Base-by-base conservation (phyloP, 1,139 yeast genomes). In the Entelexis sorbosivorans region DNA sequence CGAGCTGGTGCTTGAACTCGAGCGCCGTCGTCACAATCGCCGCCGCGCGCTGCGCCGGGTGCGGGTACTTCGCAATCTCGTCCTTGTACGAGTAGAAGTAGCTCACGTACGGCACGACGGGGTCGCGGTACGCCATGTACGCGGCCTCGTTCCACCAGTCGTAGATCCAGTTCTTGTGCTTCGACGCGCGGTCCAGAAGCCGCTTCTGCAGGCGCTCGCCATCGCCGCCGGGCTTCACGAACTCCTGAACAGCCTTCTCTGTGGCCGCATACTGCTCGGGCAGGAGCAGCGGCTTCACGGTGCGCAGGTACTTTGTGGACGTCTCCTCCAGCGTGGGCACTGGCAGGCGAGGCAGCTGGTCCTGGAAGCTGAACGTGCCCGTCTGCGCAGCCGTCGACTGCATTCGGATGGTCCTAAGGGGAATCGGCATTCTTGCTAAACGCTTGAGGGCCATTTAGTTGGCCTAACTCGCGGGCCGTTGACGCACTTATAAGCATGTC, bases 141-240 rank as follows among this genome's bases (percentile, higher is more conserved):
- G 96, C 95, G 61, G 83, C 87, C 63, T 85, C 85, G 67, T 89
- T 95, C 98, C 98, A 91, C 75, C 83, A 87, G 56, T 79, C 83
- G 51, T 86, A 79, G 63, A 91, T 76, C 98, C 98, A 91, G 68
- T 91, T 91, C 65, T 86, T 81, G 50, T 68, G 71, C 52, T 64
- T 69, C 38, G 69, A 63, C 39, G 93, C 81, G 60, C 78, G 78
- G 29, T 75, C 71, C 42, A 69, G 64, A 52, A 91, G 74, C 59
- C 91, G 76, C 52, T 71, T 59, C 65, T 91, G 97, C 58, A 91
- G 75, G 36, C 69, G 69, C 46, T 77, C 78, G 40, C 94, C 95
- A 52, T 72, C 72, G 16, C 87, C 85, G 38, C 78, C 79, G 7
- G 78, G 69, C 50, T 71, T 67, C 53, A 78, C 68, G 62, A 91